Base-by-base conservation (phyloP, 805 yeast genomes). In the Schwanniomyces occidentalis region DNA sequence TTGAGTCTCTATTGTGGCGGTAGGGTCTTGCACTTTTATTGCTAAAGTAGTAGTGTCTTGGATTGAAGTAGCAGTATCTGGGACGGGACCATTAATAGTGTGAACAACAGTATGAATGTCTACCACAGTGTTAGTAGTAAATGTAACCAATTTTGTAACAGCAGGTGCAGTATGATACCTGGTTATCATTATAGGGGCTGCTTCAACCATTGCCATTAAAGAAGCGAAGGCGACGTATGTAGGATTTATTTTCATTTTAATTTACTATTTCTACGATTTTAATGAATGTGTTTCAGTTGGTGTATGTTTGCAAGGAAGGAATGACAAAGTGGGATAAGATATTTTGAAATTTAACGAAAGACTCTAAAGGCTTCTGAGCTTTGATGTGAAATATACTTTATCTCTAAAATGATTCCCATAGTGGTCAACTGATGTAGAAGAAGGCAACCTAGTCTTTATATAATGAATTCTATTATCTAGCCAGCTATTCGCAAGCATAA, bases 161-260 rank as follows among this genome's bases (percentile, higher is more conserved):
- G 60, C 47, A 9, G 56, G 46, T 24, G 63, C 63, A 12, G 63
- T 58, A 28, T 50, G 54, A 5, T 39, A 37, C 34, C 53, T 40
- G 13, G 60, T 54, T 30, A 52, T 38, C 14, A 52, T 35, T 9
- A 45, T 40, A n/a, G 59, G 59, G 24, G 58, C 55, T 19, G 59
- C 61, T 30, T 53, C 29, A 9, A 24, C 16, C 16, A 34, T 21
- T 4, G 34, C 29, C 9, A 29, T 19, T 13, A 34, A 25, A 10
- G 30, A n/a, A 6, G 21, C 18, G 24, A 29, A 16, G 6, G 30
- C 24, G 10, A 34, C 16, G 15, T 23, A 17, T 19, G 21, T 28
- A 22, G 14, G 7, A 20, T 15, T 34, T 12, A 34, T 26, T 29
- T 27, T 34, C 37, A 34, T 34, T 17, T 25, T 24, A 26, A 25